Conservation (phyloP, 805 yeast species). For the Candida arabinofermentans region DNA sequence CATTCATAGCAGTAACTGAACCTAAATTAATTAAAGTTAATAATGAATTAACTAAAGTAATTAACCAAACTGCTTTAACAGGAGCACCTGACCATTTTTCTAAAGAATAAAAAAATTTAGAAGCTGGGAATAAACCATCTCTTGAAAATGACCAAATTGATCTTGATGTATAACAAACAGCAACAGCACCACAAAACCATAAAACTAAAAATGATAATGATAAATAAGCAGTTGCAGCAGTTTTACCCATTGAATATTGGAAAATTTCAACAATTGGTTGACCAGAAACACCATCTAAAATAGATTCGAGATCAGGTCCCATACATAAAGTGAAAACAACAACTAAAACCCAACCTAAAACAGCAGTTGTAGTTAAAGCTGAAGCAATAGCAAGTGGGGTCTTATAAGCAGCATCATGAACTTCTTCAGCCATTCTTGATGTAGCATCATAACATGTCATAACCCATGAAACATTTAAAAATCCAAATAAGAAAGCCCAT, state of each 20-base stretch:
- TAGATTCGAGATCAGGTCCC: conserved; percentile 34
- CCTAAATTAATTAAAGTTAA: conserved; percentile 42
- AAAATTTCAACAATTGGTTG: conserved; percentile 52
- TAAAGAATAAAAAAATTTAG: conserved; percentile 39
- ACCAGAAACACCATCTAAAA: conserved; percentile 37
- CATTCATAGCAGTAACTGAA: conserved; percentile 45
- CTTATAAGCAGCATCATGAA: conserved; percentile 47
- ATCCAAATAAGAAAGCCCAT: conserved; percentile 55
- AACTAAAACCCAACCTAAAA: conserved; percentile 46
- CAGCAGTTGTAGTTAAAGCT: conserved; percentile 46
- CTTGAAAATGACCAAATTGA: conserved; percentile 56
- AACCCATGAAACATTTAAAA: conserved; percentile 57
- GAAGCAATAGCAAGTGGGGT: conserved; percentile 59
- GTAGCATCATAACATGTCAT: conserved; percentile 56
- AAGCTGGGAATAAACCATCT: conserved; percentile 49
- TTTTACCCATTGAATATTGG: conserved; percentile 47
- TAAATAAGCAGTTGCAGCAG: conserved; percentile 50
- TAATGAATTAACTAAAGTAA: conserved; percentile 38
- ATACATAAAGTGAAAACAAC: conserved; percentile 45
- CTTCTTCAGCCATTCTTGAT: conserved; percentile 53
- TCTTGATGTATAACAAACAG: conserved; percentile 46
- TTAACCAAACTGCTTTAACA: conserved; percentile 41
- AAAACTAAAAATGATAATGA: conserved; percentile 45
- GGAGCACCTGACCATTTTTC: conserved; percentile 39
- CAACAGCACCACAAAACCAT: conserved; percentile 51